Base-by-base conservation (phyloP, 768 basidiomycete genomes). In the Astraeus odoratus region DNA sequence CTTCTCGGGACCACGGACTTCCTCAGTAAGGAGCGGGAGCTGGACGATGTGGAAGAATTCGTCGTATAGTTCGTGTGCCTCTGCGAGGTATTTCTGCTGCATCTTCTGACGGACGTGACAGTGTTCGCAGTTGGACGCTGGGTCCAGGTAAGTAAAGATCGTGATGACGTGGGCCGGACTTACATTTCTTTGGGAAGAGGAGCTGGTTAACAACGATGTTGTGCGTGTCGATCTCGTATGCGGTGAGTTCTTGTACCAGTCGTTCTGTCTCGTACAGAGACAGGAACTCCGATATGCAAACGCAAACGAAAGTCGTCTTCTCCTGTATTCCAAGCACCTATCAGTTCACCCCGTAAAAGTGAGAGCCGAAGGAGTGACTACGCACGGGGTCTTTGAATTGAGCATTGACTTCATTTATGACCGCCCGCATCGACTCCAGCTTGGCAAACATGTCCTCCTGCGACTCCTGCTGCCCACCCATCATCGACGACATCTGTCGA, bases 371-470 rank as follows among this genome's bases (percentile, higher is more conserved):
- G 13, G 4, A 42, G 10, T 3, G 16, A 35, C 16, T 4, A 74
- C 87, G 46, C 54, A 93, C 92, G 1, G 96, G 92, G 67, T 99
- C 94, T 66, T 97, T 98, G 78, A 99, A 99, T 58, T 99, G 96
- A 1, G 88, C 86, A 74, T 98, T 98, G 44, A 99, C 96, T 64
- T 99, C 96, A 12, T 90, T 96, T 57, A 99, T 98, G 49, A 97
- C 84, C 26, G 82, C 87, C 20, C 93, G 80, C 96, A 99, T 99
- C 27, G 83, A 83, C 49, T 99, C 96, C 3, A 99, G 79, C 66
- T 97, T 97, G 18, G 89, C 90, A 57, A 99, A 97, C 92, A 98
- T 96, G 65, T 99, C 96, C 61, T 97, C 92, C 57, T 96, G 93
- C 8, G 88, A 80, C 10, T 83, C 86, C 5, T 81, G 79, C 46